A percentile compares a stretch with the other conserved stretches of the same genome.
These are phyloP conservation scores for Globisporangium megalacanthum DNA, from an alignment of 352 stramenopile species.

Conservation along the genomic window DNA sequence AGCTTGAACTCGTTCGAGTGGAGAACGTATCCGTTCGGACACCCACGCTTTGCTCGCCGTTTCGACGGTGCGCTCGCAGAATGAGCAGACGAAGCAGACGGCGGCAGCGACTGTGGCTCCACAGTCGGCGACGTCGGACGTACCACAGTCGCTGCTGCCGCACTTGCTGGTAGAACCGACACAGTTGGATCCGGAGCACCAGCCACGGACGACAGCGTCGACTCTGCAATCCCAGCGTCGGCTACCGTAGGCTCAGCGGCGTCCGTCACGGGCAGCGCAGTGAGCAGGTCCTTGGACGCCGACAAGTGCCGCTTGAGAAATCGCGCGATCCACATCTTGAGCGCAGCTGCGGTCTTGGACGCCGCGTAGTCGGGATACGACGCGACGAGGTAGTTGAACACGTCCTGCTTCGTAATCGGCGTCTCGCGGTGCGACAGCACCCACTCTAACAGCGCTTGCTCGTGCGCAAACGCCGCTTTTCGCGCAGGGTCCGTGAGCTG, in stretches of 20 bases:
- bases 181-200: too few relatives aligned
- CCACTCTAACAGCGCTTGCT: conserved; percentile 52
- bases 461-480: conserved; percentile 17
- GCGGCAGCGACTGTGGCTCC: too few relatives aligned
- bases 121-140: too few relatives aligned
- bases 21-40: conserved; percentile 50
- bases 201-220: too few relatives aligned
- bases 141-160: too few relatives aligned
- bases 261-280: conserved; percentile 1
- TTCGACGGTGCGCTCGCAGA: conserved; percentile 10
- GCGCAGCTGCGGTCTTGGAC: conserved; percentile 40
- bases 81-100: not conserved
- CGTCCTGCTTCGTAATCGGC: conserved; percentile 53
- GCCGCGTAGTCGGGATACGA: conserved; percentile 52
- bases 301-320: conserved; percentile 63
- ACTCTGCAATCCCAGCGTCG: too few relatives aligned
- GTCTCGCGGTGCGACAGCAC: conserved; percentile 33
- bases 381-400: conserved; percentile 47
- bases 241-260: conserved; percentile 5
- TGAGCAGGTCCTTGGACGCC: conserved; percentile 2
- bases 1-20: conserved; percentile 82
- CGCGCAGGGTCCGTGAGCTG: too few relatives aligned
- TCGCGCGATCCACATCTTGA: conserved; percentile 58
- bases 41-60: conserved; percentile 38
- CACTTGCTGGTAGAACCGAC: too few relatives aligned